Evolutionary conservation across 2,329 filamentous ascomycete species (phyloP).

Genomic region (Colletotrichum sp.): DNA sequence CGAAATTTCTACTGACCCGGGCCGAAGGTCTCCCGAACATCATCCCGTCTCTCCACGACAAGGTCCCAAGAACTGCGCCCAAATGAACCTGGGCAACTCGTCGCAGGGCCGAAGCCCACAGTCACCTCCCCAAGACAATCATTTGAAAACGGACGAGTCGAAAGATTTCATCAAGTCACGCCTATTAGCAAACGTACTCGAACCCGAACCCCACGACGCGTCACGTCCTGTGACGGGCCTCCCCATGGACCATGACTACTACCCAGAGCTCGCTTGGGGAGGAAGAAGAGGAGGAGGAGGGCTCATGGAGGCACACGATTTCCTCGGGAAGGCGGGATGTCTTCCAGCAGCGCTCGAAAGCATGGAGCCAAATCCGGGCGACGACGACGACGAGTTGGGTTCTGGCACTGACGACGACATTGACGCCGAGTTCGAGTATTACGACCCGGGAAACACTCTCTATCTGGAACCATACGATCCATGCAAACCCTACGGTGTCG

Average conservation of each 20-base stretch:
- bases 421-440: background rate
- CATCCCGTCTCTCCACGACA: background rate
- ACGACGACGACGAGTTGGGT: background rate
- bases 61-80: too few species aligned
- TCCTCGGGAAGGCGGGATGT: background rate
- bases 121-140: background rate
- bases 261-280: background rate
- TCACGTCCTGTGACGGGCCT: background rate
- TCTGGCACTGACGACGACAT: background rate
- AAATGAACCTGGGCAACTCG: too few species aligned
- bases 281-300: background rate
- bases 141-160: too few species aligned
- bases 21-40: too few species aligned
- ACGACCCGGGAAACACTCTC: background rate
- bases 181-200: too few species aligned
- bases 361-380: background rate
- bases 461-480: background rate
- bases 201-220: too few species aligned
- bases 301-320: background rate
- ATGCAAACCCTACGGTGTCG: background rate
- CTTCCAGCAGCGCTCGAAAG: background rate
- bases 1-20: too few species aligned
- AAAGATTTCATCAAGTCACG: too few species aligned
- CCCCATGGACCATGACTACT: background rate
- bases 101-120: background rate